A percentile compares a stretch with the other conserved stretches of the same genome.
These are phyloP conservation scores for Cryptococcus maquisensis DNA, from an alignment of 1,284 basidiomycete species.

Conservation along the genomic window DNA sequence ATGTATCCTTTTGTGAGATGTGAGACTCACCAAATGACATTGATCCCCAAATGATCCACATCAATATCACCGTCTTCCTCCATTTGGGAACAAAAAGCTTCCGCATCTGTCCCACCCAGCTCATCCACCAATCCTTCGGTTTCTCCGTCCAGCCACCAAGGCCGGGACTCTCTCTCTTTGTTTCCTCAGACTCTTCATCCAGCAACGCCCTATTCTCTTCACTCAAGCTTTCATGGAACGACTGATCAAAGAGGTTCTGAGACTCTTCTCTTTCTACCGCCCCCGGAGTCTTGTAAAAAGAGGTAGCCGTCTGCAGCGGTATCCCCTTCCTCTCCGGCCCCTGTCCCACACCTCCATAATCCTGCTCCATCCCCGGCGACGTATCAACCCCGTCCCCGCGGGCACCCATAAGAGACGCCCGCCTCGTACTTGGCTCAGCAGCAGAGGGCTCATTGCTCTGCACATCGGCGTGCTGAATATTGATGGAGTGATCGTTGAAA, in stretches of 20 bases:
- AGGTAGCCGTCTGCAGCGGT: not conserved
- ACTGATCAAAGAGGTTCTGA: not conserved
- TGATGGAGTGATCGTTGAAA: conserved; percentile 71
- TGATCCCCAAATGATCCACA: conserved; percentile 77
- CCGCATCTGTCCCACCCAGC: conserved; percentile 65
- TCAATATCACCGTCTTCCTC: conserved; percentile 72
- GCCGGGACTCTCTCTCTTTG: not conserved
- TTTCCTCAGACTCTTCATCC: no score
- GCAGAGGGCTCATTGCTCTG: conserved; percentile 5
- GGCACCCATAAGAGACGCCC: not conserved
- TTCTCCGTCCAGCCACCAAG: conserved; percentile 5
- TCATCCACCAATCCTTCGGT: conserved; percentile 18
- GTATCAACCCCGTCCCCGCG: conserved; percentile 8
- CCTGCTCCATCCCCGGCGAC: not conserved
- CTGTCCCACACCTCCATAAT: conserved; percentile 10
- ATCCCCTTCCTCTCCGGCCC: conserved; percentile 8
- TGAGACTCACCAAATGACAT: conserved; percentile 67
- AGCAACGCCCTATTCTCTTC: no score
- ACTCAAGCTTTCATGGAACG: not conserved
- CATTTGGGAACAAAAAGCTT: conserved; percentile 78
- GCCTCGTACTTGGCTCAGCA: not conserved
- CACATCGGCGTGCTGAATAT: conserved; percentile 68
- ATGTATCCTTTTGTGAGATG: not conserved
- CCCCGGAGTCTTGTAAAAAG: no score
- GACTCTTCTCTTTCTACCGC: not conserved